Base-by-base conservation (phyloP, 2,329 filamentous ascomycete genomes). In the Fusarium pseudoanthophilum region DNA sequence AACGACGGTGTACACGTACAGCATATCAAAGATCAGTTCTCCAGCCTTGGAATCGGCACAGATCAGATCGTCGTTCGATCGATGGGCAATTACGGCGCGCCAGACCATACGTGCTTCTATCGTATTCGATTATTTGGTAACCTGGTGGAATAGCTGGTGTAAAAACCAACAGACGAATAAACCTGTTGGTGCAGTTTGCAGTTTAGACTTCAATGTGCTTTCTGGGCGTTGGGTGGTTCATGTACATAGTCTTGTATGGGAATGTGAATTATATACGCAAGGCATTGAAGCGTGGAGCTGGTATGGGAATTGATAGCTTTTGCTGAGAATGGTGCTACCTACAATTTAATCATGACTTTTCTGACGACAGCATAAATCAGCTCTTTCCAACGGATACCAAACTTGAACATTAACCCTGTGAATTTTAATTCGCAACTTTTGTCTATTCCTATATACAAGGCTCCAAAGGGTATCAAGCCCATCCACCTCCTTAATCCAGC, bases 41-140 rank as follows among this genome's bases (percentile, higher is more conserved):
- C 79, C n/a, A 78, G 79, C 4, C 80, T 91, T 21, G 79, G 82
- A 11, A 85, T 86, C 20, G 80, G 80, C 21, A 89, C 89, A 9
- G 84, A 86, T 53, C 82, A 87, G 14, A 78, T 92, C 13, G 78
- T 90, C 24, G 79, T 93, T 30, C 83, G 90, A 18, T 86, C 88
- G 4, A 79, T 85, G 62, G 88, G 82, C 76, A 92, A 92, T 77
- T 87, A 90, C 75, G 90, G 90, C 20, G 83, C 85, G 15, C 78
- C 77, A 32, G 82, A 88, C 52, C 90, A 91, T 77, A 92, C 90
- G 7, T 92, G 91, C 78, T 87, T 93, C 75, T 93, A 92, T 80
- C 84, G 90, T 3, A 80, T 91, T n/a, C 83, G 86, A 63, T 66
- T 92, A 49, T 91, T 89, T 77, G 82, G 91, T 37, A 40, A 65